Base-by-base conservation (phyloP, 441 rosid species). In the Pelargonium australe region DNA sequence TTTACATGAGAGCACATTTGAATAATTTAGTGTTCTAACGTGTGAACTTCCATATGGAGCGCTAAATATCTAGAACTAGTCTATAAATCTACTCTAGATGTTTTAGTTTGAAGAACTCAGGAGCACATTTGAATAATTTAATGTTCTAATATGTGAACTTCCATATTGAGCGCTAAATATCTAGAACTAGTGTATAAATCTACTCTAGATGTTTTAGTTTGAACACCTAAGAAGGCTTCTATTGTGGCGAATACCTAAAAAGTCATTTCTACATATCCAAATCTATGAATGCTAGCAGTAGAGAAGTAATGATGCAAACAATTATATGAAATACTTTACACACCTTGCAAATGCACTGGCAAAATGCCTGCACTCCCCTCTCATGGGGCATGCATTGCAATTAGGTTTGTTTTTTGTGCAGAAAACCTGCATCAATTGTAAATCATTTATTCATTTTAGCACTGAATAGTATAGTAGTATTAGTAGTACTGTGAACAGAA, bases 341-440 rank as follows among this genome's bases (percentile, higher is more conserved):
- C 68, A 92, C 99, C 99, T 95, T 77, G 99, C 90, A 86, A 86
- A 95, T 67, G 99, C 99, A 83, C 99, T 95, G 53, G 99, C 98
- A 81, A 92, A 95, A 74, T 95, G 99, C 75, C 96, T 87, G 86
- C 99, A 95, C 63, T 92, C 98, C 75, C 92, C 91, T 83, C 97
- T 85, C 97, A 95, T 88, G 60, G 99, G 99, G 71, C 99, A 95
- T 49, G 96, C 97, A 80, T 95, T 95, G 85, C 99, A 95, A 71
- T 92, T 95, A 65, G 99, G 99, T 75, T 77, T 88, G 72, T 78
- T 90, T 84, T 95, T 95, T 57, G 98, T 92, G 82, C 99, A 95
- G 76, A 95, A 95, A 16, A 92, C 99, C 99, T 95, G 89, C 81
- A 84, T 66, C 68, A 73, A 67, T 72, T 72, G 72, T 44, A 66